Base-by-base conservation (phyloP, 2,329 filamentous ascomycete species). In the Gremmenia infestans region DNA sequence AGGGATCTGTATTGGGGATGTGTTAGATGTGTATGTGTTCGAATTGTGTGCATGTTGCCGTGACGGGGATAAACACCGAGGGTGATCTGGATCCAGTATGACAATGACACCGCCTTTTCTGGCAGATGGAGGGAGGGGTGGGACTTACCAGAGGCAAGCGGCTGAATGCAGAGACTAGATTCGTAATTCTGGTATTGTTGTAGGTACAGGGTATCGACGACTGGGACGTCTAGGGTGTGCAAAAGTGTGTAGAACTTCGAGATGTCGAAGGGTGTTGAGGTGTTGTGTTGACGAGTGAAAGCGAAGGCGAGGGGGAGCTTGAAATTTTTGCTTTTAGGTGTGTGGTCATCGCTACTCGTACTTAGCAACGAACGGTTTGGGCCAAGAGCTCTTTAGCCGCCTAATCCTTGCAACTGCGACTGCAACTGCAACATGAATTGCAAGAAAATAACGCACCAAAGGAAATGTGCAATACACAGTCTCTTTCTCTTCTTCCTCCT, bases 1-100 rank as follows among this genome's bases (percentile, higher is more conserved):
- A 39, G 40, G 46, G 56, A 59, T 61, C 63, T 65, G 43, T 32
- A 35, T 23, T n/a, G 25, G 15, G 25, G 12, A n/a, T 40, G 14
- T 52, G 50, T 56, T 48, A 52, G 46, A 23, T 43, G 12, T 43
- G 22, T 17, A 28, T 9, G 28, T 2, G 2, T 28, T 28, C 28
- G 28, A 9, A 28, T 28, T 7, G 28, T 7, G 6, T 28, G 28
- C 7, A 1, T 8, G 28, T 28, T 28, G 28, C 28, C 28, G 2
- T 28, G 28, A 28, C 3, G 28, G 28, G 8, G 9, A 28, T 2
- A 28, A 28, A 28, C 7, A 9, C 28, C 8, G 7, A 28, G 28
- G 8, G 28, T 28, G 28, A 9, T 9, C 28, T 28, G 28, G 28
- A 7, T 8, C 28, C 2, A 7, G 28, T 8, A 9, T 7, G 28